Base-by-base conservation (phyloP, 2,329 filamentous ascomycete species). In the Mycosphaerella arachidis region DNA sequence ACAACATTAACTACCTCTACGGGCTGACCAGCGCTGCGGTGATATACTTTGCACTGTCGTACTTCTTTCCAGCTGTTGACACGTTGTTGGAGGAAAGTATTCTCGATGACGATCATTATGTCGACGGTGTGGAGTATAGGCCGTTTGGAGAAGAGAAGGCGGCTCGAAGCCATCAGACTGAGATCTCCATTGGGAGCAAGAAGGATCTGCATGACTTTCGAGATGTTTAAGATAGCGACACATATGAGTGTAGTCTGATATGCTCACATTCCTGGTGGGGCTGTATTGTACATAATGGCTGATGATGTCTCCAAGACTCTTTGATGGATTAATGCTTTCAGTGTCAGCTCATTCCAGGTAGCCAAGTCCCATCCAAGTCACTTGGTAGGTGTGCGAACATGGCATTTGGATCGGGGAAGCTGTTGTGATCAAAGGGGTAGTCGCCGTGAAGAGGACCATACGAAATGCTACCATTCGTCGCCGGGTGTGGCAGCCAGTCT, bases 1-100 rank as follows among this genome's bases (percentile, higher is more conserved):
- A 87, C 68, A 79, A 81, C 29, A 86, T 88, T 68, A 85, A 86
- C n/a, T 89, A 86, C 82, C 69, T 88, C 18, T 78, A 86, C 53
- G 86, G 86, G 0, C 87, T 88, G 63, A 74, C 80, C 9, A 30
- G 72, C 0, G 84, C 83, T 7, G 80, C 82, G 20, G 53, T 84
- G 3, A 77, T 87, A 0, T 88, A 88, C 72, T 74, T 81, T 9
- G 66, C 62, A 0, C 66, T 87, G 20, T 82, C 77, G 52, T 74
- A 73, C 59, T 66, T 74, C 2, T 80, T 82, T 46, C 83, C 84
- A 7, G 80, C 77, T 0, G 71, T 60, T n/a, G 78, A 82, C 65
- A 80, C 81, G 0, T 69, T 84, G 52, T 70, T 87, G 5, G 46
- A 57, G 12, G 60, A 67, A 20, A 57, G 57, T 46, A 68, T 70